These are phyloP conservation scores for Ustilago sp. DNA, from an alignment of 1,284 basidiomycete genomes.

Conservation along the genomic window DNA sequence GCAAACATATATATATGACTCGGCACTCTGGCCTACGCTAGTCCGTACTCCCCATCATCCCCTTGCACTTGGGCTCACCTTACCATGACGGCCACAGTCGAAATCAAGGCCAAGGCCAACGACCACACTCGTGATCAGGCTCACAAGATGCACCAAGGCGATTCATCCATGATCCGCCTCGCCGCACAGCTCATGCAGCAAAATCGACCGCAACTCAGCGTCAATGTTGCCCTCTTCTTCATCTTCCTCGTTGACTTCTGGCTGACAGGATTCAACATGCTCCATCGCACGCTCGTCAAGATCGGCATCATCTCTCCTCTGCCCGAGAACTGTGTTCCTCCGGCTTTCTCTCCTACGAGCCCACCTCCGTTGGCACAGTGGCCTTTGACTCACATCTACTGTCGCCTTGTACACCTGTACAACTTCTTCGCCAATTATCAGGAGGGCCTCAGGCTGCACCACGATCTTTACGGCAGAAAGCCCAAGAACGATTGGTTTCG, in stretches of 20 bases:
- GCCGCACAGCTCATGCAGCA: conserved; percentile 39
- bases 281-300: conserved; percentile 36
- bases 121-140: conserved; percentile 13
- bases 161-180: conserved; percentile 41
- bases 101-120: conserved; percentile 13
- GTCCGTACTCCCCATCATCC: neutral
- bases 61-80: neutral
- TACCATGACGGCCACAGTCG: conserved; percentile 4
- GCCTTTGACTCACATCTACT: conserved; percentile 43
- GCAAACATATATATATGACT: conserved; percentile 3
- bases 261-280: conserved; percentile 30
- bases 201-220: conserved; percentile 24
- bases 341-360: conserved; percentile 40
- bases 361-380: conserved; percentile 41
- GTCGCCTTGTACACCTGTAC: conserved; percentile 39
- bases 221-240: conserved; percentile 35
- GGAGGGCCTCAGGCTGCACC: conserved; percentile 27
- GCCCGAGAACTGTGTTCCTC: conserved; percentile 31
- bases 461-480: conserved; percentile 33
- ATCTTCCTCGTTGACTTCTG: conserved; percentile 37
- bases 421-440: conserved; percentile 31
- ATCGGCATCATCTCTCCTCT: conserved; percentile 26
- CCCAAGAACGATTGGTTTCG: conserved; percentile 48
- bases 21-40: neutral
- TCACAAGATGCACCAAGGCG: conserved; percentile 27